phyloP scores from a whole-genome alignment of 208 protist genomes.

The Endotrypanum monterogeii region DNA sequence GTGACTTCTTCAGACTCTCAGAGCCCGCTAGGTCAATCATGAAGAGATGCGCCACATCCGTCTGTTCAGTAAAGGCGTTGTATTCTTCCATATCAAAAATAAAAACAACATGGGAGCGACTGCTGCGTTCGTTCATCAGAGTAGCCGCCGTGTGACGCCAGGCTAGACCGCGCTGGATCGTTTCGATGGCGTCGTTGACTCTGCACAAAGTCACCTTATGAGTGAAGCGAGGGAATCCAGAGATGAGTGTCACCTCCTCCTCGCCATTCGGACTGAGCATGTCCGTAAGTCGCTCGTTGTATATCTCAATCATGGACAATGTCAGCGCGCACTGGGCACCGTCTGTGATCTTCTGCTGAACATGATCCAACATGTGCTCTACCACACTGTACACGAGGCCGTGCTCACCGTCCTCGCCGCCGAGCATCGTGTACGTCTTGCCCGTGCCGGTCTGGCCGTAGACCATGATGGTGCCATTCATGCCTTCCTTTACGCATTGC shows the following conservation, averaged over 20 bases:
- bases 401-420: conserved; percentile 46
- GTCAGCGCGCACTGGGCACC: conserved; percentile 87
- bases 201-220: conserved; percentile 68
- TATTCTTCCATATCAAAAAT: conserved; percentile 91
- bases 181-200: conserved; percentile 74
- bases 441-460: conserved; percentile 96
- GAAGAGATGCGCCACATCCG: conserved; percentile 94
- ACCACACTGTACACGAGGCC: conserved; percentile 93
- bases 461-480: conserved; percentile 93
- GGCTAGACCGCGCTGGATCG: conserved; percentile 68
- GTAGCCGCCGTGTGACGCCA: conserved; percentile 92
- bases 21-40: conserved; percentile 96
- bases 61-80: conserved; percentile 86
- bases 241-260: conserved; percentile 83
- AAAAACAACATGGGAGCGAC: conserved; percentile 97
- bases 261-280: conserved; percentile 85
- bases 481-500: conserved; percentile 87
- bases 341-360: conserved; percentile 80
- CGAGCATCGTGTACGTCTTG: conserved; percentile 97
- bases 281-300: conserved; percentile 92
- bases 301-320: conserved; percentile 93
- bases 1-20: conserved; percentile 94
- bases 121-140: conserved; percentile 96
- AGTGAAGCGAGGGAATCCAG: conserved; percentile 78
- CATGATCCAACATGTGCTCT: conserved; percentile 89